phyloP scores from a whole-genome alignment of 345 rosid species.

The Eucalyptus globulus region DNA sequence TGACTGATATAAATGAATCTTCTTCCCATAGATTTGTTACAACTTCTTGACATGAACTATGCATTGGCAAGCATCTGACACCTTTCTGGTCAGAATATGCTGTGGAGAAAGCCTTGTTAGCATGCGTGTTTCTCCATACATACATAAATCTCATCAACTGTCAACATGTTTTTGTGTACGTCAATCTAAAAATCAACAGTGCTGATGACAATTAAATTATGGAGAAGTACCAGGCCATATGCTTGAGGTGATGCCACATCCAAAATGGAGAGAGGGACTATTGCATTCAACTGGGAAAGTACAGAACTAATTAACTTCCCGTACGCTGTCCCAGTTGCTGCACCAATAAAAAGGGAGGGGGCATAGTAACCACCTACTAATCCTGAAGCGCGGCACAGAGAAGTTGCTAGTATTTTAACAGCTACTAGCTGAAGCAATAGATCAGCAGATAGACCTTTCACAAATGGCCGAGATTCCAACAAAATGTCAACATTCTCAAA shows the following conservation, averaged over 20 bases:
- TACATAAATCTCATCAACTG: not conserved
- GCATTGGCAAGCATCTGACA: not conserved
- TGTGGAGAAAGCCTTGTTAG: not conserved
- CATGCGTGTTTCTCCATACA: not conserved
- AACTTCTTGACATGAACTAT: not conserved
- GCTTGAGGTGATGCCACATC: constrained; percentile 97
- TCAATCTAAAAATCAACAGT: not conserved
- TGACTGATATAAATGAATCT: not conserved
- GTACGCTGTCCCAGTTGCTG: constrained; percentile 93
- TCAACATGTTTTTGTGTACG: not conserved
- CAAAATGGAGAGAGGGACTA: constrained; percentile 43
- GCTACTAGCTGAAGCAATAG: constrained; percentile 77
- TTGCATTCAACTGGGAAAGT: constrained; percentile 42
- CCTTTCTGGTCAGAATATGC: not conserved
- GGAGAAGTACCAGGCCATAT: constrained; percentile 47
- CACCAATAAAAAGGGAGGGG: constrained; percentile 95
- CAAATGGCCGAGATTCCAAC: constrained; percentile 79
- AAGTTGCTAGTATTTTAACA: constrained; percentile 72
- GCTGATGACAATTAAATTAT: not conserved
- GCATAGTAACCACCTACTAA: constrained; percentile 92
- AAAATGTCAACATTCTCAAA: constrained; percentile 83
- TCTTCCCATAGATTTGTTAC: not conserved
- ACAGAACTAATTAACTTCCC: constrained; percentile 68
- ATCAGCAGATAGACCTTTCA: constrained; percentile 64
- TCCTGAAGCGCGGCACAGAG: constrained; percentile 90